Evolutionary conservation across 345 rosid species (phyloP).

Genomic region (Adansonia digitata): DNA sequence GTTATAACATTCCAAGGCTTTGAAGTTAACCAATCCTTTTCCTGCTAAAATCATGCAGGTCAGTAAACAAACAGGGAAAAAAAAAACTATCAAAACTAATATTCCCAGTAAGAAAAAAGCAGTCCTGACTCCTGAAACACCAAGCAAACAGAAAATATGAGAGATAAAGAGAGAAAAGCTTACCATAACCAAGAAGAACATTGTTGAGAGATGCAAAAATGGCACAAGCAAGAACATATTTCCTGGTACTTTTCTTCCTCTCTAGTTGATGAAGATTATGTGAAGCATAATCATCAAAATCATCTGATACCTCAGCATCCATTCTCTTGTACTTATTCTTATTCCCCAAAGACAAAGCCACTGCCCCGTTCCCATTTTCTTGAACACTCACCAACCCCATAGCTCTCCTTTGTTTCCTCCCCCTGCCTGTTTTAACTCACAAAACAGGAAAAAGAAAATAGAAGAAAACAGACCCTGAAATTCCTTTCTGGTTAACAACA

Average conservation of each 20-base stretch:
- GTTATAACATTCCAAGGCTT: not conserved
- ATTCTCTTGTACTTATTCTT: slow-evolving; percentile 78
- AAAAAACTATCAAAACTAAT: slow-evolving; percentile 12
- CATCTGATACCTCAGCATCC: slow-evolving; percentile 45
- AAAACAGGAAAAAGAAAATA: not conserved
- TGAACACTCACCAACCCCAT: slow-evolving; percentile 54
- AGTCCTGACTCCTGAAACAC: not conserved
- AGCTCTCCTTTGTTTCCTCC: not conserved
- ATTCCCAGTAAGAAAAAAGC: not conserved
- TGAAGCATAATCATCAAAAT: slow-evolving; percentile 25
- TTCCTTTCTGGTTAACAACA: not conserved
- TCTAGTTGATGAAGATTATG: slow-evolving; percentile 26
- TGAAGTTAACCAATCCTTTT: not conserved
- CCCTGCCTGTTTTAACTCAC: not conserved
- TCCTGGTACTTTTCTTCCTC: slow-evolving; percentile 39
- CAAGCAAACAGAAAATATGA: not conserved
- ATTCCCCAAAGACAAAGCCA: slow-evolving; percentile 38
- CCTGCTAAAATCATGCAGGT: not conserved
- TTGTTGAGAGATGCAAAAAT: slow-evolving; percentile 79
- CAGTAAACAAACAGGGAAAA: not conserved
- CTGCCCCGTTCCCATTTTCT: slow-evolving; percentile 43
- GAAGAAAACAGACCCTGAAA: not conserved
- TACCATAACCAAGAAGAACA: slow-evolving; percentile 92
- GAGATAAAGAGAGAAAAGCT: slow-evolving; percentile 5
- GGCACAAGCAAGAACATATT: slow-evolving; percentile 67